Percentiles rank a stretch among this genome's conserved stretches.
These are phyloP conservation scores for Neofusicoccum parvum DNA, from an alignment of 2,329 filamentous ascomycete genomes.

Conservation along the genomic window DNA sequence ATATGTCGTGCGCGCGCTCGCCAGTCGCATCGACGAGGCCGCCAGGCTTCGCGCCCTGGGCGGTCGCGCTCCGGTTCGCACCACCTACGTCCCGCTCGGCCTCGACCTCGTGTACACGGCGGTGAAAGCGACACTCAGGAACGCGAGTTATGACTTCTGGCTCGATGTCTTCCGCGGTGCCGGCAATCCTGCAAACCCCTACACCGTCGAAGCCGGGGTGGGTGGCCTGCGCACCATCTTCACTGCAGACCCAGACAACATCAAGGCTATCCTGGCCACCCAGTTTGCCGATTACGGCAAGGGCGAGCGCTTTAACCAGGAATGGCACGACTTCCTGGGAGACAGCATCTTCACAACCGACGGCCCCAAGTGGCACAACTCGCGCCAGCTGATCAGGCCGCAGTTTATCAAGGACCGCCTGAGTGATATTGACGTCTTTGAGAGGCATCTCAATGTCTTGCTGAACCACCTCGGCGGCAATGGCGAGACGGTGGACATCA, in stretches of 20 bases:
- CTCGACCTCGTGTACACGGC: conserved; percentile 65
- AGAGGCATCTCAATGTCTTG: conserved; percentile 74
- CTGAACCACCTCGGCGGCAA: conserved; percentile 61
- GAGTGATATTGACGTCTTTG: conserved; percentile 78
- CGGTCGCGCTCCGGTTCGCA: conserved; percentile 49
- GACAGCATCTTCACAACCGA: conserved; percentile 75
- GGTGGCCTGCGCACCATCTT: conserved; percentile 65
- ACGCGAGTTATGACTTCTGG: conserved; percentile 68
- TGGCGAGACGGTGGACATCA: conserved; percentile 65
- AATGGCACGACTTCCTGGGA: conserved; percentile 76
- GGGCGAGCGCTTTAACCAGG: conserved; percentile 70
- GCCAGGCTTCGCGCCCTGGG: conserved; percentile 44
- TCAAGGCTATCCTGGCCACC: conserved; percentile 85
- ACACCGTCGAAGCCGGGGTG: conserved; percentile 63
- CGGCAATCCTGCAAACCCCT: conserved; percentile 42
- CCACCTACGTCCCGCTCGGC: conserved; percentile 50
- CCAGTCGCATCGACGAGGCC: conserved; percentile 32
- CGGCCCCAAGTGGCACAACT: conserved; percentile 75
- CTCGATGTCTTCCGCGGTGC: conserved; percentile 50
- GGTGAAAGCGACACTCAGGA: conserved; percentile 53
- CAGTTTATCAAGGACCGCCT: conserved; percentile 86
- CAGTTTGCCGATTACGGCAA: conserved; percentile 88
- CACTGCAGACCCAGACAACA: conserved; percentile 83
- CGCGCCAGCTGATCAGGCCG: conserved; percentile 78
- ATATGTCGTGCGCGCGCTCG: neutral